A percentile compares a stretch with the other conserved stretches of the same genome.
phyloP scores from a whole-genome alignment of 1,284 basidiomycete genomes.

The Malassezia equina region DNA sequence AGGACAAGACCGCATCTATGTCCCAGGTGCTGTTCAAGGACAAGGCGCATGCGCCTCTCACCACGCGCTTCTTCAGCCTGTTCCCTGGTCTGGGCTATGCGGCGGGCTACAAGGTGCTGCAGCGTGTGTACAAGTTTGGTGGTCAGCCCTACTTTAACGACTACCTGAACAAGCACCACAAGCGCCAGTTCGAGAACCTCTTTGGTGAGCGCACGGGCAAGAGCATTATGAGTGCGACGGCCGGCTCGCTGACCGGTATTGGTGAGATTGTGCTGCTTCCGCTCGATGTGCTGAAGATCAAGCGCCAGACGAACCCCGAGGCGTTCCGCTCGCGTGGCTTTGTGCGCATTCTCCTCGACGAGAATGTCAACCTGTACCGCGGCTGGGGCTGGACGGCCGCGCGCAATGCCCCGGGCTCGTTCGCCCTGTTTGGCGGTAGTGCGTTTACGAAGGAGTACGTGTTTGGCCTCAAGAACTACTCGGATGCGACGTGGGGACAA shows the following conservation, averaged over 20 bases:
- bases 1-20: constrained; percentile 50
- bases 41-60: constrained; percentile 58
- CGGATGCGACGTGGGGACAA: constrained; percentile 83
- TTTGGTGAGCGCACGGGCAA: constrained; percentile 96
- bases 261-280: constrained; percentile 93
- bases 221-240: constrained; percentile 87
- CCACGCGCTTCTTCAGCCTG: constrained; percentile 71
- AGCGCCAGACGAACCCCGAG: constrained; percentile 55
- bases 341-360: constrained; percentile 78
- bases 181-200: constrained; percentile 63
- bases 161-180: constrained; percentile 68
- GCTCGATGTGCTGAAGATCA: constrained; percentile 93
- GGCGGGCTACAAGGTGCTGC: constrained; percentile 64
- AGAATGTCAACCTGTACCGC: constrained; percentile 78
- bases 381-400: constrained; percentile 99
- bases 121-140: constrained; percentile 66
- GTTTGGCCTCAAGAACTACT: constrained; percentile 79
- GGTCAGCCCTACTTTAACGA: constrained; percentile 98
- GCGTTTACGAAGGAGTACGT: constrained; percentile 88
- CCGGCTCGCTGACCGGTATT: constrained; percentile 59
- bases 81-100: constrained; percentile 98
- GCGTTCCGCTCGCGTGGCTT: constrained; percentile 57
- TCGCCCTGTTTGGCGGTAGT: constrained; percentile 84
- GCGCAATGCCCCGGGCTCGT: constrained; percentile 87
- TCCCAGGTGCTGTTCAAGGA: constrained; percentile 76